phyloP scores from a whole-genome alignment of 2,329 filamentous ascomycete genomes.

The Colletotrichum limetticola region DNA sequence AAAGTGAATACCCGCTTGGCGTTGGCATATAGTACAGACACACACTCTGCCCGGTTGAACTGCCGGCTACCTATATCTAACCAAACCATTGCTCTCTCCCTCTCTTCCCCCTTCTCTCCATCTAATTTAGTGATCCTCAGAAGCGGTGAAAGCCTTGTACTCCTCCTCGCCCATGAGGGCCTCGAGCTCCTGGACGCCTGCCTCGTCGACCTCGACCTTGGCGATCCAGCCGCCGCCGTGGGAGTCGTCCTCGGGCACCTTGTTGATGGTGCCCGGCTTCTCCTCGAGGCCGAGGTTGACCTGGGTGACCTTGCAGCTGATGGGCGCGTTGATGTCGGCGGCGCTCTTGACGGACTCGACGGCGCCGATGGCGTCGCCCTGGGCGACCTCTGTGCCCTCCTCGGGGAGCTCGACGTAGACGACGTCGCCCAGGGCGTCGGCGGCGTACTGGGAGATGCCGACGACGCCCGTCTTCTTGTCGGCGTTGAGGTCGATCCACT shows the following conservation, averaged over 20 bases:
- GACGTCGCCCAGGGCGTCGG: conserved; percentile 92
- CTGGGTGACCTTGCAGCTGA: conserved; percentile 79
- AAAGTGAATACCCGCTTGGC: conserved; percentile 9
- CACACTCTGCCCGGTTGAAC: conserved; percentile 36
- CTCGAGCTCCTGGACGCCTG: conserved; percentile 74
- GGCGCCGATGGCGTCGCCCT: conserved; percentile 88
- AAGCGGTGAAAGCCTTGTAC: conserved; percentile 79
- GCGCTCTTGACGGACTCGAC: conserved; percentile 99
- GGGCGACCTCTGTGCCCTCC: conserved; percentile 72
- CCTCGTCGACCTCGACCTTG: conserved; percentile 81
- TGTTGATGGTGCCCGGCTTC: conserved; percentile 88
- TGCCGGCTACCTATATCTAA: conserved; percentile 14
- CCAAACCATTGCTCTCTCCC: background rate
- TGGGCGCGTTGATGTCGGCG: conserved; percentile 94
- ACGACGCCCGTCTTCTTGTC: conserved; percentile 84
- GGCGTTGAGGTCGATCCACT: conserved; percentile 92
- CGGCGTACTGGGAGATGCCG: conserved; percentile 92
- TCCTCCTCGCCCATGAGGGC: conserved; percentile 79
- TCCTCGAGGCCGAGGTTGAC: conserved; percentile 83
- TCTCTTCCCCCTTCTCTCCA: background rate
- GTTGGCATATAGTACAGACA: conserved; percentile 24
- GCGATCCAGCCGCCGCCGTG: conserved; percentile 90
- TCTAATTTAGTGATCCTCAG: conserved; percentile 50
- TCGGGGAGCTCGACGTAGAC: conserved; percentile 96
- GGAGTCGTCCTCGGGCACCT: conserved; percentile 82